phyloP scores from a whole-genome alignment of 768 basidiomycete species.

The Podaxis rugospora region DNA sequence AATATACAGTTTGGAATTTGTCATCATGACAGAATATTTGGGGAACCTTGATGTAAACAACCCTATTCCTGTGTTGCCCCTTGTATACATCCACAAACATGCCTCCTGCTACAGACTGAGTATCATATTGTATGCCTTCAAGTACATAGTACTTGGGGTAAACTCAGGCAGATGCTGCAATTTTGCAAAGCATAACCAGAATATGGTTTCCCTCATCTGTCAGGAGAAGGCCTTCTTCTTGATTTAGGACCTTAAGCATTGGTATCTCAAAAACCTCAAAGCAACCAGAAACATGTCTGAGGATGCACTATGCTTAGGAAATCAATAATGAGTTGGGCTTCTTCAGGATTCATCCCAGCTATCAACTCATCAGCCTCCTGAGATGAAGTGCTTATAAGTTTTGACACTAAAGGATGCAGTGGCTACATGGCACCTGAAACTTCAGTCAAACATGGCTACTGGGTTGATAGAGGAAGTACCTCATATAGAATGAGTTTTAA shows the following conservation, averaged over 20 bases:
- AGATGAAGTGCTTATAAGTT: no score
- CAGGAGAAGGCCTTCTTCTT: neutral
- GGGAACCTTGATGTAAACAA: no score
- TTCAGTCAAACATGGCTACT: no score
- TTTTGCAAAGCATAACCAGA: neutral
- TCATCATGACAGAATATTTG: no score
- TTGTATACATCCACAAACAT: neutral
- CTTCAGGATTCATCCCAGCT: neutral
- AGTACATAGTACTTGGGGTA: neutral
- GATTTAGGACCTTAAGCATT: neutral
- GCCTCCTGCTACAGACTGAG: neutral
- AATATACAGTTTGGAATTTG: no score
- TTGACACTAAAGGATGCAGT: neutral
- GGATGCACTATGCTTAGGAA: neutral
- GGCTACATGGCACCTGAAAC: no score
- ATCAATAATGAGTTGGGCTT: neutral
- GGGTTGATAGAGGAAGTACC: no score
- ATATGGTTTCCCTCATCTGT: neutral
- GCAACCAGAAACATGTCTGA: neutral
- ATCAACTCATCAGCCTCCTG: neutral
- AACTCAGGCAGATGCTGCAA: neutral
- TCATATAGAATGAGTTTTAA: no score
- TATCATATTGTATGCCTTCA: accelerated
- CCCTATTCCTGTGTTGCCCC: no score
- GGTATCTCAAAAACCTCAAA: neutral